These are phyloP conservation scores for Naegleria lovaniensis DNA, from an alignment of 208 protist species.

Conservation along the genomic window DNA sequence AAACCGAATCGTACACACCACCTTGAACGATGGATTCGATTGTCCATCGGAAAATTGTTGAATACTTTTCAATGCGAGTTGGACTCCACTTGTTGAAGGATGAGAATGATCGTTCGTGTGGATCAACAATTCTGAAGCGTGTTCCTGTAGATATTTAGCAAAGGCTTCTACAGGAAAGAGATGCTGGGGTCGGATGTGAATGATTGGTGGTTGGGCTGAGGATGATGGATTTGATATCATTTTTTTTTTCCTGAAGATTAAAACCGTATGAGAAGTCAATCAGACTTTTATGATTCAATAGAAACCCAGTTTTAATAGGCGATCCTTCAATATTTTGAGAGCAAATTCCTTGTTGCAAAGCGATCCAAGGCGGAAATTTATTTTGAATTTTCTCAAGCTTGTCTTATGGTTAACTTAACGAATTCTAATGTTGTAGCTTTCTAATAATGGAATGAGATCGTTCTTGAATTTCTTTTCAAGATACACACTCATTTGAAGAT, in stretches of 20 bases:
- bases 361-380: too few relatives aligned
- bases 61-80: not conserved
- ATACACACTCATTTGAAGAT: not conserved
- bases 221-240: too few relatives aligned
- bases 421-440: not conserved
- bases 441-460: not conserved
- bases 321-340: too few relatives aligned
- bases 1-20: not conserved
- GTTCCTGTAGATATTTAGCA: not conserved
- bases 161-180: not conserved
- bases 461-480: not conserved
- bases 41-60: constrained; percentile 1
- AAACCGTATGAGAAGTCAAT: too few relatives aligned
- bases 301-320: too few relatives aligned
- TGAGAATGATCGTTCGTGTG: not conserved
- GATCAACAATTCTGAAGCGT: not conserved
- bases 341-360: too few relatives aligned
- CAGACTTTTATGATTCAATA: too few relatives aligned
- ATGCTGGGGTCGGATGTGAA: not conserved
- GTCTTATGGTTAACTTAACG: not conserved
- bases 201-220: not conserved
- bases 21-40: not conserved
- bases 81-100: not conserved
- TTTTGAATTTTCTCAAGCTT: too few relatives aligned
- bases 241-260: too few relatives aligned